phyloP scores from a whole-genome alignment of 164 flowering plant species.

The Dillenia turbinata region DNA sequence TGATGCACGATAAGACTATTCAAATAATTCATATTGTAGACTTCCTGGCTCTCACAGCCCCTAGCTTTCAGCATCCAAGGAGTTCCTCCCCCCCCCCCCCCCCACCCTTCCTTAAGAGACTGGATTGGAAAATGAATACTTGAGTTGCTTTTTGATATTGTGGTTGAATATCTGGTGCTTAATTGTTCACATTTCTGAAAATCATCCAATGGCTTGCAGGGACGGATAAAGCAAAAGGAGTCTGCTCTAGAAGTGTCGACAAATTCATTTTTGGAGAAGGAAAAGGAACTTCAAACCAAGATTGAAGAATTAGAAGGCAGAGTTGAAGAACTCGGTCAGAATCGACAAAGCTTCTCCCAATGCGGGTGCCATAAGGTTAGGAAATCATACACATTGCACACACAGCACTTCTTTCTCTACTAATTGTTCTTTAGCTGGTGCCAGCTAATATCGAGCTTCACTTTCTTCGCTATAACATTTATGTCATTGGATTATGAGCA shows the following conservation, averaged over 20 bases:
- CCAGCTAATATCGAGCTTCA: too few species aligned
- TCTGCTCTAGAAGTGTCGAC: constrained; percentile 47
- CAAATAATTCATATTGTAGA: too few species aligned
- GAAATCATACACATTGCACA: background rate
- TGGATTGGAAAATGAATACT: background rate
- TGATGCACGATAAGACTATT: too few species aligned
- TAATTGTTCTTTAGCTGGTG: too few species aligned
- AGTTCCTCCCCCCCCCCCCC: too few species aligned
- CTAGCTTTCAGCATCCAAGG: too few species aligned
- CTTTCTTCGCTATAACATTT: too few species aligned
- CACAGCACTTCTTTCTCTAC: background rate
- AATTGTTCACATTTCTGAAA: background rate
- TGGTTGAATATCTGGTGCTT: constrained; percentile 1
- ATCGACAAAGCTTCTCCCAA: constrained; percentile 17
- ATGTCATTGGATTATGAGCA: too few species aligned
- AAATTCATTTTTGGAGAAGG: constrained; percentile 59
- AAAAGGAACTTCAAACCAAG: constrained; percentile 51
- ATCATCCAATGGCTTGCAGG: constrained; percentile 30
- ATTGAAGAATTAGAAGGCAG: constrained; percentile 57
- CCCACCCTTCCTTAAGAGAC: background rate
- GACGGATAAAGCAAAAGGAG: constrained; percentile 63
- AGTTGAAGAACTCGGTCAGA: constrained; percentile 39
- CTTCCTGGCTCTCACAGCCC: too few species aligned
- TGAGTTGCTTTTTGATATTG: background rate
- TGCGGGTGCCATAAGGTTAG: constrained; percentile 34